These are phyloP conservation scores for Allium cepa DNA, from an alignment of 106 monocot species.

Conservation along the genomic window DNA sequence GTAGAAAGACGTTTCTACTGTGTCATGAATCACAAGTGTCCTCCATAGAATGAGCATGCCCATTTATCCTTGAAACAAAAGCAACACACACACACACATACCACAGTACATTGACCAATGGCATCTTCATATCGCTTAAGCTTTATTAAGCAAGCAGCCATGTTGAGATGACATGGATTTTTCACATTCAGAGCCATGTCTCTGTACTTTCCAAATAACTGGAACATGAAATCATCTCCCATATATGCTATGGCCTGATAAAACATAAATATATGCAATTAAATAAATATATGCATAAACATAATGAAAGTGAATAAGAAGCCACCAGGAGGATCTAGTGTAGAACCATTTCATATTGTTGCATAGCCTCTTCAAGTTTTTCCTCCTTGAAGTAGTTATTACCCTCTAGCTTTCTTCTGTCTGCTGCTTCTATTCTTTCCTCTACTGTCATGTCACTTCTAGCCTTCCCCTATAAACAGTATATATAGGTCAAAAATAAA, in stretches of 20 bases:
- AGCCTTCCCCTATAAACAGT: constrained; percentile 74
- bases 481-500: constrained; percentile 4
- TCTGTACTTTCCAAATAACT: constrained; percentile 93
- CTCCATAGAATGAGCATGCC: no score
- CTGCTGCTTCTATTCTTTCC: constrained; percentile 94
- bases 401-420: constrained; percentile 77
- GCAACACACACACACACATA: constrained; percentile 21
- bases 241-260: constrained; percentile 94
- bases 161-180: constrained; percentile 95
- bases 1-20: no score
- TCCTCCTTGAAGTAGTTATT: constrained; percentile 79
- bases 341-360: constrained; percentile 98
- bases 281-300: background rate
- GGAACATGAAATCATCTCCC: constrained; percentile 99
- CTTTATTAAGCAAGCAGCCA: constrained; percentile 88
- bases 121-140: constrained; percentile 80
- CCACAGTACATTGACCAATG: constrained; percentile 84
- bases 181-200: constrained; percentile 98
- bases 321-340: background rate
- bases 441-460: constrained; percentile 97
- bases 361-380: constrained; percentile 91
- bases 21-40: no score
- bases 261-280: background rate
- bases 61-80: no score
- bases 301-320: background rate